These are phyloP conservation scores for Gossypium aridum DNA, from an alignment of 441 rosid species.

Conservation along the genomic window DNA sequence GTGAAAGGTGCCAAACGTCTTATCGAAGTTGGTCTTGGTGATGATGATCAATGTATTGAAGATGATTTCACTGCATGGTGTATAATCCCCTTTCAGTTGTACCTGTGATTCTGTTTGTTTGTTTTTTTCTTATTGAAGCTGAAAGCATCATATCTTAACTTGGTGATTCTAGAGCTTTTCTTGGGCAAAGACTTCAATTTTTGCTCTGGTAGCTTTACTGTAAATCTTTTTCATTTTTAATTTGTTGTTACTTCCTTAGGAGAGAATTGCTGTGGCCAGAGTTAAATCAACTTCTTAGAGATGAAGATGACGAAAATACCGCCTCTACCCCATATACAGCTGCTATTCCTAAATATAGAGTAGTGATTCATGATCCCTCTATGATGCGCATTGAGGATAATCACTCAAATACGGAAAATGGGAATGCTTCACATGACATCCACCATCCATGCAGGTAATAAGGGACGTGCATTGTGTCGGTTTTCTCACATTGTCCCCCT, in stretches of 20 bases:
- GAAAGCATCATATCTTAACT: constrained; percentile 3
- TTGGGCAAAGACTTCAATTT: constrained; percentile 2
- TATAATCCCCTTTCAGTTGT: constrained; percentile 11
- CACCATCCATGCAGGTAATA: constrained; percentile 86
- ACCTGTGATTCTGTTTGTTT: neutral
- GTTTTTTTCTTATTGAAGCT: constrained; percentile 1
- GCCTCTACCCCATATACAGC: constrained; percentile 71
- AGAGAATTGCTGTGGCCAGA: constrained; percentile 78
- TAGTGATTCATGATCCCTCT: constrained; percentile 56
- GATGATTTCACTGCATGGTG: constrained; percentile 96
- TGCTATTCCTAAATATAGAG: constrained; percentile 56
- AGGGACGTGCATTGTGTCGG: neutral
- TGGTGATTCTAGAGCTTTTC: constrained; percentile 11
- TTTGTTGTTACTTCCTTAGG: constrained; percentile 32
- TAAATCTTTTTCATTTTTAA: neutral
- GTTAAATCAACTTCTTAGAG: constrained; percentile 69
- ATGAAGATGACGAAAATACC: constrained; percentile 57
- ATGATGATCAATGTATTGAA: constrained; percentile 95
- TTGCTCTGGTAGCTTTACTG: constrained; percentile 10
- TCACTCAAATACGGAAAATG: constrained; percentile 45
- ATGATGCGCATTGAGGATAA: constrained; percentile 24
- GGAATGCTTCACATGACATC: constrained; percentile 51
- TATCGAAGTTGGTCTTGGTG: constrained; percentile 74
- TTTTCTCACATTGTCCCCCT: neutral
- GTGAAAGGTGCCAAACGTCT: constrained; percentile 64